Base-by-base conservation (phyloP, 371 early-diverging fungal species). In the Syncephalastrum monosporum region DNA sequence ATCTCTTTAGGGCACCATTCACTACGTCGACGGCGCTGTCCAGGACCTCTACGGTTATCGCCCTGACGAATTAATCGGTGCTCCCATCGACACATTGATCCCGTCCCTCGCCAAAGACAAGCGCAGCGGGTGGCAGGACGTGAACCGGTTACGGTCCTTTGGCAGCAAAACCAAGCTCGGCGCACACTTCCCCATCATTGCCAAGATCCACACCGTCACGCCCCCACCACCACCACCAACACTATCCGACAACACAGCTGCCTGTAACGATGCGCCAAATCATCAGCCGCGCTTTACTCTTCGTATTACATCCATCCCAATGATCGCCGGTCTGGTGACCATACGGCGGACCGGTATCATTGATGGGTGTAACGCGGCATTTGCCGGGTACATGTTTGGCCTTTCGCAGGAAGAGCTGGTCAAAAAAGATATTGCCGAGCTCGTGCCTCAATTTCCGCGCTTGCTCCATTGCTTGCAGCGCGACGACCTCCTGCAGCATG, bases 281-380 rank as follows among this genome's bases (percentile, higher is more conserved):
- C 21, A 21, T 21, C 21, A 21, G 17, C 58, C 50, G 15, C 56
- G 48, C 54, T 66, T 53, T 43, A 59, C 56, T 1, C 51, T 86
- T 47, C 79, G 79, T 14, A 77, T 88, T 46, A 85, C 85, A 42
- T 82, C 84, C 12, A 85, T 88, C 60, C 85, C 87, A 47, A 76
- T 84, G 67, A 83, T 88, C 51, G 84, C 87, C 23, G 88, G 89
- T 21, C 81, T 89, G 24, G 74, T 89, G 61, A 87, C 86, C 16
- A 59, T 79, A 6, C 74, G 78, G 19, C 64, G 62, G 24, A 66
- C 73, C 29, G 86, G 87, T 7, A 61, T 71, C 44, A 82, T 88
- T 50, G 83, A 83, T 46, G 78, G 83, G 14, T 82, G 84, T 67
- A 86, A 86, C 63, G 70, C 82, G 23, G 82, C 77, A 7, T 86